Base-by-base conservation (phyloP, 2,329 filamentous ascomycete genomes). In the Penicillium olsonii region DNA sequence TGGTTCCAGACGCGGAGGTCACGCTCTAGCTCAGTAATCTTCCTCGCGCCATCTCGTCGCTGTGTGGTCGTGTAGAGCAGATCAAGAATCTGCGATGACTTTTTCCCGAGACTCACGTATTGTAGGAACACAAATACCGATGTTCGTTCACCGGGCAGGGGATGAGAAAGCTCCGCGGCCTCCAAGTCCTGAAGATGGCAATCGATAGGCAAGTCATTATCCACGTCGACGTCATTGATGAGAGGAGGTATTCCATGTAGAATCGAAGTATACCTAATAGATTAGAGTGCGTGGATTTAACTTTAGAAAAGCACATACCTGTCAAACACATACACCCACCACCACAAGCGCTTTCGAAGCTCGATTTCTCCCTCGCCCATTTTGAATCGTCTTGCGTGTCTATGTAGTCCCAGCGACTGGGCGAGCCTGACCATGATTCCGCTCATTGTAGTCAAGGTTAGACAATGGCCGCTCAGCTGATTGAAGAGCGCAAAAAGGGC, bases 11-110 rank as follows among this genome's bases (percentile, higher is more conserved):
- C 45, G 2, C 39, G 37, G 5, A 51, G 34, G 12, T 51, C 48
- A 26, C 45, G 19, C 38, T 42, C 38, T 26, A 51, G 18, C 5
- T 51, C 48, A 12, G 37, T 31, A 9, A 51, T 46, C 26, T 51
- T 51, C 5, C 38, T 11, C 7, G 42, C 42, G 4, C 48, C 48
- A 34, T 51, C 45, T 15, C 48, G 42, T 19, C 48, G 37, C 39
- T 46, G 29, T 9, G 48, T 51, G 38, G 48, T 51, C 3, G 48
- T 51, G 31, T 51, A 51, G 14, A 51, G 43, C 20, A 39, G 41
- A 31, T 42, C 31, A 20, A 43, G 48, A 18, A 46, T 43, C 14
- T 42, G 20, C 5, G 48, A 51, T 15, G 46, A 19, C 8, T 42
- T 42, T 20, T 39, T 46, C 8, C 48, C 48, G 17, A 51, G 31